These are phyloP conservation scores for Mycena leptocephala DNA, from an alignment of 768 basidiomycete species.

Conservation along the genomic window DNA sequence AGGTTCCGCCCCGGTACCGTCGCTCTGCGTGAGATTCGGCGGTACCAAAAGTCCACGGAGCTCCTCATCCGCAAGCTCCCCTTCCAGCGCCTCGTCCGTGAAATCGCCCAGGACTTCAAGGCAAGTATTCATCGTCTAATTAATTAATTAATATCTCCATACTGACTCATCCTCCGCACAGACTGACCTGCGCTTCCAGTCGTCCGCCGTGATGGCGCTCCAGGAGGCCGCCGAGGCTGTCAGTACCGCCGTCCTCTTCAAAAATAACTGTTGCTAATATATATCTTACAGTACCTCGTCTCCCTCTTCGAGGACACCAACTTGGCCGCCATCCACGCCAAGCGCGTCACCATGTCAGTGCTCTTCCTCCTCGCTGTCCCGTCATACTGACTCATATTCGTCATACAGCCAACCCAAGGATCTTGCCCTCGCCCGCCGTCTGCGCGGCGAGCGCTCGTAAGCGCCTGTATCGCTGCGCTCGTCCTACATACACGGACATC, in stretches of 20 bases:
- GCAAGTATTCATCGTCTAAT: conserved; percentile 50
- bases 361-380: not conserved
- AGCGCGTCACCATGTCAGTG: conserved; percentile 79
- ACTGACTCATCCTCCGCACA: conserved; percentile 45
- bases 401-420: conserved; percentile 74
- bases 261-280: too few species aligned
- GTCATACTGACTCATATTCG: not conserved
- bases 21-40: conserved; percentile 98
- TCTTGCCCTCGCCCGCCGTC: conserved; percentile 83
- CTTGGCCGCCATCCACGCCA: conserved; percentile 87
- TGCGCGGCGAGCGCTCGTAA: conserved; percentile 70
- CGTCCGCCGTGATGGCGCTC: conserved; percentile 93
- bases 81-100: conserved; percentile 96
- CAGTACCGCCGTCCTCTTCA: conserved; percentile 37
- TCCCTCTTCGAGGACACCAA: conserved; percentile 81
- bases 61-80: conserved; percentile 98
- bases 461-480: too few species aligned
- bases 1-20: conserved; percentile 98
- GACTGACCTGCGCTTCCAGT: conserved; percentile 96
- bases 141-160: not conserved
- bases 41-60: conserved; percentile 99
- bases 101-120: conserved; percentile 98
- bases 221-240: conserved; percentile 81
- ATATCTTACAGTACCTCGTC: conserved; percentile 66
- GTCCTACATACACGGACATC: too few species aligned